These are phyloP conservation scores for Blastobotrys peoriensis DNA, from an alignment of 805 yeast species.

Conservation along the genomic window DNA sequence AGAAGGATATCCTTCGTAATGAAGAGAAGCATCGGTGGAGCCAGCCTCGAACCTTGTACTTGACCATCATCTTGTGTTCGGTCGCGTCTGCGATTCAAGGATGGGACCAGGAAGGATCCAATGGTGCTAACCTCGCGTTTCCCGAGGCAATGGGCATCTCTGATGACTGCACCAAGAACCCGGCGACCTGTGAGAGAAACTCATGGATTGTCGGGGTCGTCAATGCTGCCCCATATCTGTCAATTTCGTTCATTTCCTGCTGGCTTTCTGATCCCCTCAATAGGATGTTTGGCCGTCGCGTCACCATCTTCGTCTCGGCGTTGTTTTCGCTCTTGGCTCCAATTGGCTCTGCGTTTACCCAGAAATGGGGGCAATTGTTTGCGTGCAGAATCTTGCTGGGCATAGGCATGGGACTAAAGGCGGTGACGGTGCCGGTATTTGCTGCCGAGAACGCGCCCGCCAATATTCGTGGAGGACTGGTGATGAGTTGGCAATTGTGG, in stretches of 20 bases:
- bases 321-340: constrained; percentile 53
- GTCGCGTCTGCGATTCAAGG: constrained; percentile 68
- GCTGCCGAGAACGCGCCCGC: constrained; percentile 58
- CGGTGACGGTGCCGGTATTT: constrained; percentile 61
- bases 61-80: constrained; percentile 53
- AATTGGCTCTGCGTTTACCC: constrained; percentile 58
- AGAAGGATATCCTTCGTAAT: constrained; percentile 31
- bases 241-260: constrained; percentile 51
- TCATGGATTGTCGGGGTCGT: constrained; percentile 53
- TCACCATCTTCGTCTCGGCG: constrained; percentile 54
- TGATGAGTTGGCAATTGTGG: constrained; percentile 66
- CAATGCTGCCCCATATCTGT: constrained; percentile 60
- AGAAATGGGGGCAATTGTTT: constrained; percentile 53
- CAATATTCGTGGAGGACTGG: constrained; percentile 52
- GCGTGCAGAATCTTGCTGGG: constrained; percentile 54
- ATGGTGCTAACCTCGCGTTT: constrained; percentile 55
- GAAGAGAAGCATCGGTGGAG: constrained; percentile 45
- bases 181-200: constrained; percentile 8
- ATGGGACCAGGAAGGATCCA: constrained; percentile 66
- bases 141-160: constrained; percentile 16
- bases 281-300: constrained; percentile 49
- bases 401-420: constrained; percentile 57
- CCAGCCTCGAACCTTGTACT: constrained; percentile 37
- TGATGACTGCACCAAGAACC: constrained; percentile 2
- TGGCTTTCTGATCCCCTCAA: constrained; percentile 52